Evolutionary conservation across 2,329 filamentous ascomycete genomes (phyloP).

Genomic region (Aspergillus pseudoglaucus): DNA sequence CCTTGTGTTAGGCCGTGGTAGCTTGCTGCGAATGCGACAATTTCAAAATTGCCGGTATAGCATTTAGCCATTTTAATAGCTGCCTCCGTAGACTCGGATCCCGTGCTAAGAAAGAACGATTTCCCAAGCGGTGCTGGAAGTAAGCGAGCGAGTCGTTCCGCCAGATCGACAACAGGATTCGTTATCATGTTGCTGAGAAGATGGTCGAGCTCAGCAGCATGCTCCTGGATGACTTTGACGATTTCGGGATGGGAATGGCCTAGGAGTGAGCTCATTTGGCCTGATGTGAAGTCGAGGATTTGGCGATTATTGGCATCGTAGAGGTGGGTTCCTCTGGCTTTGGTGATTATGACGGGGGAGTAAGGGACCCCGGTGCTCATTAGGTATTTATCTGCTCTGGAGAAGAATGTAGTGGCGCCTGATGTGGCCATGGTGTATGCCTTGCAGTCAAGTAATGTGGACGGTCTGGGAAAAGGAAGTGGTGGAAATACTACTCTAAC

Average conservation of each 20-base stretch:
- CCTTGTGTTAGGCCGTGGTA: constrained; percentile 58
- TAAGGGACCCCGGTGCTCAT: constrained; percentile 38
- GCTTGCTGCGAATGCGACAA: constrained; percentile 53
- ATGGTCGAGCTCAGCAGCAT: constrained; percentile 51
- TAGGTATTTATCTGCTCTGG: constrained; percentile 35
- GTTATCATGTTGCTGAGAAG: constrained; percentile 55
- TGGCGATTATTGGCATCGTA: constrained; percentile 39
- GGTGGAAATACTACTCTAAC: too few relatives aligned
- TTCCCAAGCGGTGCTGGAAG: constrained; percentile 47
- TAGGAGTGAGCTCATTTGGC: constrained; percentile 55
- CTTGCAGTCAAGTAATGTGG: too few relatives aligned
- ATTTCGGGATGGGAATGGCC: constrained; percentile 55
- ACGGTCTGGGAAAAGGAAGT: too few relatives aligned
- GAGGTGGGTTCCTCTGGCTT: constrained; percentile 41
- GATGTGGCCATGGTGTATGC: constrained; percentile 6
- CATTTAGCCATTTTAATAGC: constrained; percentile 60
- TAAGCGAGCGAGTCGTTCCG: constrained; percentile 43
- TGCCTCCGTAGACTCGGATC: constrained; percentile 54
- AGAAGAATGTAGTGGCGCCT: constrained; percentile 20
- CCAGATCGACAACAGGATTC: constrained; percentile 51
- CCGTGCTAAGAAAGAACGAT: constrained; percentile 54
- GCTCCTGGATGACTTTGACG: constrained; percentile 45
- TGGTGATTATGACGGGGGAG: constrained; percentile 38
- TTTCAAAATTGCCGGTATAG: constrained; percentile 59
- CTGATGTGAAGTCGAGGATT: constrained; percentile 55